phyloP scores from a whole-genome alignment of 805 yeast species.

The Starmerella apis region DNA sequence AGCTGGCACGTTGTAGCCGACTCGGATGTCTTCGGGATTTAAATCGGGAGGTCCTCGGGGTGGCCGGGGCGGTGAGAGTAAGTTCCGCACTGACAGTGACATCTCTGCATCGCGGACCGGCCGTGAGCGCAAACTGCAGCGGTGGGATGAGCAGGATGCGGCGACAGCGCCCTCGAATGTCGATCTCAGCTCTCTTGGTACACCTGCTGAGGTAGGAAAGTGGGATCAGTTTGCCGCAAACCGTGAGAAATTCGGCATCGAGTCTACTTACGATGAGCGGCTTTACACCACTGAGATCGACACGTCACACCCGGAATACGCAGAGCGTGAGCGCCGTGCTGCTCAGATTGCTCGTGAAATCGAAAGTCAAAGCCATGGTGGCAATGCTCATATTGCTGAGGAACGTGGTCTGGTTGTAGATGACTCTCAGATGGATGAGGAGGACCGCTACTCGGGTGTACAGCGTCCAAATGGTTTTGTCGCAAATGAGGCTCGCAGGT shows the following conservation, averaged over 20 bases:
- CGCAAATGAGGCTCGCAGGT: slow-evolving; percentile 20
- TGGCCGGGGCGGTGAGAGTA: slow-evolving; percentile 4
- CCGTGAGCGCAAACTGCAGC: slow-evolving; percentile 61
- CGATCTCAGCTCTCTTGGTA: slow-evolving; percentile 14
- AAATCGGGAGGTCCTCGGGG: slow-evolving; percentile 7
- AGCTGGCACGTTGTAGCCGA: slow-evolving; percentile 7
- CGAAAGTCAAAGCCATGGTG: slow-evolving; percentile 51
- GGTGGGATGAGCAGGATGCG: slow-evolving; percentile 56
- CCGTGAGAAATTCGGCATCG: slow-evolving; percentile 77
- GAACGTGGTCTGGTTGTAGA: slow-evolving; percentile 73
- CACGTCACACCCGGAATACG: slow-evolving; percentile 61
- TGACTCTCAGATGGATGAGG: slow-evolving; percentile 86
- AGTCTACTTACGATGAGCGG: slow-evolving; percentile 73
- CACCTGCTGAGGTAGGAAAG: slow-evolving; percentile 14
- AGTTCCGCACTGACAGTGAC: slow-evolving; percentile 76
- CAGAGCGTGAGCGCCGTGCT: slow-evolving; percentile 55
- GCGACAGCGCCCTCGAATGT: slow-evolving; percentile 16
- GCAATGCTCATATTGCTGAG: slow-evolving; percentile 76
- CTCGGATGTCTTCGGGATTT: slow-evolving; percentile 8
- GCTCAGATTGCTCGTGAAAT: slow-evolving; percentile 75
- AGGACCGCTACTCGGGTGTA: slow-evolving; percentile 91
- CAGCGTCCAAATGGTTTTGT: slow-evolving; percentile 36
- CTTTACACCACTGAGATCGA: slow-evolving; percentile 73
- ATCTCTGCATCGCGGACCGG: slow-evolving; percentile 44
- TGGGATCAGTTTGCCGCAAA: slow-evolving; percentile 98